Evolutionary conservation across 2,329 filamentous ascomycete genomes (phyloP).

Genomic region (Alternaria angustiovoidea): DNA sequence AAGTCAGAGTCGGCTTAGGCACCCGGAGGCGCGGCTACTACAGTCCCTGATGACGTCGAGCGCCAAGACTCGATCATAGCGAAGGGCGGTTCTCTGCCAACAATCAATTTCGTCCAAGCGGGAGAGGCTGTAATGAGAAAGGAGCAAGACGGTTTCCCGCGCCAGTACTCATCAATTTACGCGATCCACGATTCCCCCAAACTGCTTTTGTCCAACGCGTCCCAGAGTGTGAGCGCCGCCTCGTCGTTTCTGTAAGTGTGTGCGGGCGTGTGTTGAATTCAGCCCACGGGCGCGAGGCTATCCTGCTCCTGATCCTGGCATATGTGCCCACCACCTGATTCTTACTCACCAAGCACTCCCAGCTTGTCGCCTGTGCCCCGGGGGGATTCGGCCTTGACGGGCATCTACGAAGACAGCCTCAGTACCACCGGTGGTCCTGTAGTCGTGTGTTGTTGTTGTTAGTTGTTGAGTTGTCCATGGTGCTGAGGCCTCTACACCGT

Average conservation of each 20-base stretch:
- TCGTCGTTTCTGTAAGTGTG: conserved; percentile 5
- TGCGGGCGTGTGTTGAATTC: conserved; percentile 4
- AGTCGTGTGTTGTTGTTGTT: neutral
- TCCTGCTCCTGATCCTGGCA: conserved; percentile 18
- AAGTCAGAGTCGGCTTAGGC: conserved; percentile 1
- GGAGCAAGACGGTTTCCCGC: conserved; percentile 13
- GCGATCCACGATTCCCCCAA: conserved; percentile 9
- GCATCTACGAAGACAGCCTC: conserved; percentile 3
- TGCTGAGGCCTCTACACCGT: conserved; percentile 12
- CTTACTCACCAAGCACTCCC: conserved; percentile 12
- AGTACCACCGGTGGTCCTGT: neutral
- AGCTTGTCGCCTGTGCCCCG: conserved; percentile 8
- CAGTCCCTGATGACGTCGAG: conserved; percentile 20
- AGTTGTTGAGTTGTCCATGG: conserved; percentile 6
- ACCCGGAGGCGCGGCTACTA: conserved; percentile 7
- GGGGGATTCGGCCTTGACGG: conserved; percentile 5
- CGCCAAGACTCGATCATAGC: conserved; percentile 8
- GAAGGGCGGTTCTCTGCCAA: conserved; percentile 10
- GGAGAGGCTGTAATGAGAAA: conserved; percentile 6
- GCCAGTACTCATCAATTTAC: conserved; percentile 3
- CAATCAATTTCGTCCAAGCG: conserved; percentile 19
- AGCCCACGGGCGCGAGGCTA: conserved; percentile 4
- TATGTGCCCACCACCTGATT: conserved; percentile 9
- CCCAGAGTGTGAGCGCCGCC: neutral
- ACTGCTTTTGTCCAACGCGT: conserved; percentile 7